These are phyloP conservation scores for Aspergillus baeticus DNA, from an alignment of 495 filamentous ascomycete species.

Conservation along the genomic window DNA sequence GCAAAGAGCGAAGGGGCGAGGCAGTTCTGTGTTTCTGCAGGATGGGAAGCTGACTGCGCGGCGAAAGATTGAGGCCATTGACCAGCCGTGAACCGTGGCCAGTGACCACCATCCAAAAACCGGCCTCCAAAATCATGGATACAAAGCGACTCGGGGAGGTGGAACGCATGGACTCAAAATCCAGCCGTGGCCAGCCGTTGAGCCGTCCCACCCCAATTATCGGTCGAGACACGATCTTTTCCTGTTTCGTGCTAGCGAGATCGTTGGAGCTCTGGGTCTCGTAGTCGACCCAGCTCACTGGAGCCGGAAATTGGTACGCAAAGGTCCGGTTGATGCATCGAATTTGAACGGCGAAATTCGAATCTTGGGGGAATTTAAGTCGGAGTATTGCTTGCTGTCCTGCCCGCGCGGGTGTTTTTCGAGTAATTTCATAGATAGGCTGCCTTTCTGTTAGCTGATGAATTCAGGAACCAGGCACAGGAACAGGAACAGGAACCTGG, in stretches of 20 bases:
- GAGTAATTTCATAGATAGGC: neutral
- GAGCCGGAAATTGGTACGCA: conserved; percentile 16
- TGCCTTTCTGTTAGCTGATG: neutral
- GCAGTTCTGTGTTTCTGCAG: neutral
- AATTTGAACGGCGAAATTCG: neutral
- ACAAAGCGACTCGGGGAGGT: neutral
- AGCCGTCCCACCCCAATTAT: conserved; percentile 11
- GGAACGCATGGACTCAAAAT: conserved; percentile 8
- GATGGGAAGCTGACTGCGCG: neutral
- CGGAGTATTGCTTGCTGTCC: neutral
- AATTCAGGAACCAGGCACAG: neutral
- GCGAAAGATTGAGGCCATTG: conserved; percentile 8
- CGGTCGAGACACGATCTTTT: conserved; percentile 7
- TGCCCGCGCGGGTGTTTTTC: neutral
- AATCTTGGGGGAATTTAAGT: neutral
- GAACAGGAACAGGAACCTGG: neutral
- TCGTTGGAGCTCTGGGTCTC: conserved; percentile 11
- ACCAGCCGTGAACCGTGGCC: neutral
- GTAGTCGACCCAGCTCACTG: conserved; percentile 11
- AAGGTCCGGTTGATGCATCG: conserved; percentile 12
- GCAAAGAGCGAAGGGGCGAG: neutral
- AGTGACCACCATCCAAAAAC: neutral
- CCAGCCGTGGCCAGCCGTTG: neutral
- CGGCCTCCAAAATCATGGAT: neutral
- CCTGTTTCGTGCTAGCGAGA: conserved; percentile 11